Conservation (phyloP, 805 yeast species). For the Metschnikowia sp. region DNA sequence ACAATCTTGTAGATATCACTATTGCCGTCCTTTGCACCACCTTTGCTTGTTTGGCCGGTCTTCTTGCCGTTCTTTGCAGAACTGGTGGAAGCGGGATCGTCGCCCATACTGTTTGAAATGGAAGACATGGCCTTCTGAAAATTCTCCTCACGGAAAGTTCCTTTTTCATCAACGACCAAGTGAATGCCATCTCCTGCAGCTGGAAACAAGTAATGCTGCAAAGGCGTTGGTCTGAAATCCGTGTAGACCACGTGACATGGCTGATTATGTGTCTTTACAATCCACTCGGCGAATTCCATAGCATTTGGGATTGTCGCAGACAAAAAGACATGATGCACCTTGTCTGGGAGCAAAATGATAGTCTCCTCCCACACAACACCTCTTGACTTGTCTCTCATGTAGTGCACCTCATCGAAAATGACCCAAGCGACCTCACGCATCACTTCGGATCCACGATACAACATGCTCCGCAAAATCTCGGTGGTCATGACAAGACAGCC, state of each 20-base stretch:
- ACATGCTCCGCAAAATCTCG: slow-evolving; percentile 94
- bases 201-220: slow-evolving; percentile 96
- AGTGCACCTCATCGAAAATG: slow-evolving; percentile 95
- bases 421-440: slow-evolving; percentile 99
- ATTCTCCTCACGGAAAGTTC: slow-evolving; percentile 93
- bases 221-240: slow-evolving; percentile 97
- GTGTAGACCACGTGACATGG: slow-evolving; percentile 99
- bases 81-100: slow-evolving; percentile 66
- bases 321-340: slow-evolving; percentile 87
- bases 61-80: slow-evolving; percentile 53
- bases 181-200: slow-evolving; percentile 99
- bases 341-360: slow-evolving; percentile 90
- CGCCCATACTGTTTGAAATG: slow-evolving; percentile 77
- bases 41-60: slow-evolving; percentile 79
- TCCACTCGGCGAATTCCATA: slow-evolving; percentile 98
- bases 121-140: slow-evolving; percentile 98
- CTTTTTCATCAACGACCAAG: slow-evolving; percentile 95
- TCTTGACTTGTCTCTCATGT: slow-evolving; percentile 95
- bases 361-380: slow-evolving; percentile 99
- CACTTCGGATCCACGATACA: slow-evolving; percentile 94
- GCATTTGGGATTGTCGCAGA: slow-evolving; percentile 98
- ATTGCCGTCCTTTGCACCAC: slow-evolving; percentile 71
- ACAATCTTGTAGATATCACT: slow-evolving; percentile 95
- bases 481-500: slow-evolving; percentile 99
- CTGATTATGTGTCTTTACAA: slow-evolving; percentile 88